Evolutionary conservation across 1,284 basidiomycete species (phyloP), one percentile per base, ranked within the genome.

Genomic region (Boletus hoseneyae): DNA sequence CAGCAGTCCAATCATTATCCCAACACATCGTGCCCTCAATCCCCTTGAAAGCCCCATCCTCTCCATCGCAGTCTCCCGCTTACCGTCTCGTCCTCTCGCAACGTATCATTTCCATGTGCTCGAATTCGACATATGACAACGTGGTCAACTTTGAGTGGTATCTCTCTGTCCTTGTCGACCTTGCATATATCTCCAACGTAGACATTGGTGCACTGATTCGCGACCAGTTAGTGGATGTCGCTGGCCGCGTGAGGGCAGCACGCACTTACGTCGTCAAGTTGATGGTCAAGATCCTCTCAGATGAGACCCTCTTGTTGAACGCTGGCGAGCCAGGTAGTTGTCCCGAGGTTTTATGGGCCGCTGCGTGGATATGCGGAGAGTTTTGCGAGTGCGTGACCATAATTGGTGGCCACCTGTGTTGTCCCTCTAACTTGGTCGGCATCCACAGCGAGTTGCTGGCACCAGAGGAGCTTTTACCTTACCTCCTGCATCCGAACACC

Each of bases 111-210:
- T 71, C 77, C 19, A 87, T 97, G 58, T 89, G 93, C 53, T 85
- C 89, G 6, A 78, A 82, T 52, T 84, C 88, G 50, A 87, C 87
- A 7, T 99, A 97, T 62, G 83, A 85, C 47, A 88, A 95, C 62
- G 79, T 99, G 33, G 78, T 79, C 34, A 93, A 98, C 70, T 97
- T 98, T 64, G 88, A 95, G 61, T 99, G 97, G 97, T 97, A 93
- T 64, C 75, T 98, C 23, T 96, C 94, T 8, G 91, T 95, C 3
- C 82, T 97, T 21, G 79, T 97, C 40, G 92, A 97, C 59, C 78
- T 99, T 3, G 83, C 90, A 0, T 91, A 93, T 63, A 79, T 97
- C 39, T 87, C 88, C 39, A 82, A 82, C 37, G 90, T 85, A 40
- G 74, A 87, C 60, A 75, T 96, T 30, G 93, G 92, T 0, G 58